Conservation (phyloP, 345 rosid genomes). For the Eucalyptus rudis region DNA sequence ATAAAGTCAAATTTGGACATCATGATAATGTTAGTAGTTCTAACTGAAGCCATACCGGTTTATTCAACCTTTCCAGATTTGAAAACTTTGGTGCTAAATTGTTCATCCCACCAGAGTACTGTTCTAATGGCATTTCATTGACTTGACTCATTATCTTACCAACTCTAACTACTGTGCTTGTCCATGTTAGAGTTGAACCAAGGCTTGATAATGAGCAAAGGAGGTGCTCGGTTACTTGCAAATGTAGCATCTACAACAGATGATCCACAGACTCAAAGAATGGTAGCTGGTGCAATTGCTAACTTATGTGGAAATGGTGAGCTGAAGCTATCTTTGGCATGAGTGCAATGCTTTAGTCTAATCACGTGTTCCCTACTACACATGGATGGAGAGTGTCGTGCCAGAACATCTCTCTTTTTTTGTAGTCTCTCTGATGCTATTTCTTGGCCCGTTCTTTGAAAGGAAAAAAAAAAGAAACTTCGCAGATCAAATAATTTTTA, state of each 20-base stretch:
- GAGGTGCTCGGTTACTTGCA: slow-evolving; percentile 72
- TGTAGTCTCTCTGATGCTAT: not conserved
- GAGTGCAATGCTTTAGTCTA: not conserved
- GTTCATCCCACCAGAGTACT: not conserved
- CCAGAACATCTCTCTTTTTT: not conserved
- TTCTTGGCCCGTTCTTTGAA: not conserved
- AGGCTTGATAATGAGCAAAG: slow-evolving; percentile 74
- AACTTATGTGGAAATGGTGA: slow-evolving; percentile 92
- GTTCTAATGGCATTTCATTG: not conserved
- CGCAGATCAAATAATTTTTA: not conserved
- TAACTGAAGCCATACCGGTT: not conserved
- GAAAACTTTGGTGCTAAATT: not conserved
- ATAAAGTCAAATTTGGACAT: not conserved
- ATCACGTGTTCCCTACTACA: not conserved
- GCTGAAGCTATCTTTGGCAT: not conserved
- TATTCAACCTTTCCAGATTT: not conserved
- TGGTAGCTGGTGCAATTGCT: slow-evolving; percentile 96
- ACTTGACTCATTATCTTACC: not conserved
- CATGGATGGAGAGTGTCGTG: not conserved
- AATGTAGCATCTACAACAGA: slow-evolving; percentile 62
- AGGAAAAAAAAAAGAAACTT: not conserved
- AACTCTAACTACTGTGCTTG: not conserved
- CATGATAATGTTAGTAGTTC: not conserved
- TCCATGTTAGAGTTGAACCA: slow-evolving; percentile 59
- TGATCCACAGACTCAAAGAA: slow-evolving; percentile 81